Evolutionary conservation across 169 alveolate genomes (phyloP).

Genomic region (Eimeria sp.): DNA sequence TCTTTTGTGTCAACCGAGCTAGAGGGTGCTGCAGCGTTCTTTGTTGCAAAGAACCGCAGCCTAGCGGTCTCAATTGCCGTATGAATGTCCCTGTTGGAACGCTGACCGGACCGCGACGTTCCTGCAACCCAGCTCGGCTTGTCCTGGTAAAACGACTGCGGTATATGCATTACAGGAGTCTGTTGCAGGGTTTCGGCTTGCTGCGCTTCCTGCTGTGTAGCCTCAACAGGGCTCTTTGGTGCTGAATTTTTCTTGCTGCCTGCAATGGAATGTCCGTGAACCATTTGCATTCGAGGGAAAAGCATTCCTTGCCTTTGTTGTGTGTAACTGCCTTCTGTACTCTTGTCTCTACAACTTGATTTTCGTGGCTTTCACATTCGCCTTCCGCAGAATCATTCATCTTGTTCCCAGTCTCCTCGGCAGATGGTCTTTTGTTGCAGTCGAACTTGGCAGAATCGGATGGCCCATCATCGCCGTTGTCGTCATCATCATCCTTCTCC

Average conservation of each 20-base stretch:
- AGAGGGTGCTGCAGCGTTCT: not conserved
- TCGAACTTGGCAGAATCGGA: not conserved
- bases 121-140: not conserved
- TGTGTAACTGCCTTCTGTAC: not conserved
- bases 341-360: not conserved
- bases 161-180: not conserved
- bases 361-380: not conserved
- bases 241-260: not conserved
- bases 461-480: not conserved
- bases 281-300: not conserved
- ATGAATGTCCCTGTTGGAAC: not conserved
- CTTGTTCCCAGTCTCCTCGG: not conserved
- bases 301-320: not conserved
- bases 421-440: not conserved
- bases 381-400: not conserved
- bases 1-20: not conserved
- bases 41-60: constrained; percentile 10
- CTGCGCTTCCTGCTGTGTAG: constrained; percentile 1
- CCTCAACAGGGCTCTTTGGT: constrained; percentile 21
- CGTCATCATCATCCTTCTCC: constrained; percentile 24
- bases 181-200: constrained; percentile 45
- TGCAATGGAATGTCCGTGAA: not conserved
- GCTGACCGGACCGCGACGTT: not conserved
- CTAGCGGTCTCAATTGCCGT: constrained; percentile 34
- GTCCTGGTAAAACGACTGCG: not conserved